phyloP scores from a whole-genome alignment of 257 asterid species.

The Gentiana dahurica region DNA sequence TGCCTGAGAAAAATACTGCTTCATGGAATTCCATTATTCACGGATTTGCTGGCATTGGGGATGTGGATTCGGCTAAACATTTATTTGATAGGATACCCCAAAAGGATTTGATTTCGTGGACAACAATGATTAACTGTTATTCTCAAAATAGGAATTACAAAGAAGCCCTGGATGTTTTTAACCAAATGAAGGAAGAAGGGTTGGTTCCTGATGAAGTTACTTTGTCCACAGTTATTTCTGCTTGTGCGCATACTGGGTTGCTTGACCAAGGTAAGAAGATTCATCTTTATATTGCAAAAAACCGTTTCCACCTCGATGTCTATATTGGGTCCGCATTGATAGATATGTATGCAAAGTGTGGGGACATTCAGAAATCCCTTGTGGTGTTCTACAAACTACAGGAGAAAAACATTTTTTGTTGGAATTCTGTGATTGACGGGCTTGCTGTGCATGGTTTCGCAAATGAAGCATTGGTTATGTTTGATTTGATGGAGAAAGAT shows the following conservation, averaged over 20 bases:
- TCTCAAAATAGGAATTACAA: conserved; percentile 32
- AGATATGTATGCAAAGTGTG: conserved; percentile 86
- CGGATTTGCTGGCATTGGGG: conserved; percentile 57
- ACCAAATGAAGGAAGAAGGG: conserved; percentile 43
- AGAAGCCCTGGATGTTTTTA: conserved; percentile 47
- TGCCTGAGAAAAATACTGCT: conserved; percentile 47
- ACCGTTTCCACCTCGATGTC: conserved; percentile 33
- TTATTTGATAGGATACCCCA: conserved; percentile 39
- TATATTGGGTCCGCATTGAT: conserved; percentile 62
- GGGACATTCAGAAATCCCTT: conserved; percentile 56
- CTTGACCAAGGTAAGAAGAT: conserved; percentile 56
- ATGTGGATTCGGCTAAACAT: conserved; percentile 51
- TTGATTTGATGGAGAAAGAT: conserved; percentile 44
- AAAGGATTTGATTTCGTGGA: conserved; percentile 77
- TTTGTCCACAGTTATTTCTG: conserved; percentile 63
- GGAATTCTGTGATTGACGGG: conserved; percentile 78
- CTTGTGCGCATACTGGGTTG: conserved; percentile 85
- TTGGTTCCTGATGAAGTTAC: conserved; percentile 68
- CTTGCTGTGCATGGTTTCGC: conserved; percentile 69
- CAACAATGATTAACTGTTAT: conserved; percentile 79
- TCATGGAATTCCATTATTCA: conserved; percentile 64
- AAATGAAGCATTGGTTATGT: conserved; percentile 42
- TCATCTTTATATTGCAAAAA: conserved; percentile 36
- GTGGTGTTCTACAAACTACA: conserved; percentile 52
- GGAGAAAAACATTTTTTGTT: conserved; percentile 59